Percentiles rank a stretch among this genome's conserved stretches.
phyloP scores from a whole-genome alignment of 345 rosid species.

The Dipteronia dyeriana region DNA sequence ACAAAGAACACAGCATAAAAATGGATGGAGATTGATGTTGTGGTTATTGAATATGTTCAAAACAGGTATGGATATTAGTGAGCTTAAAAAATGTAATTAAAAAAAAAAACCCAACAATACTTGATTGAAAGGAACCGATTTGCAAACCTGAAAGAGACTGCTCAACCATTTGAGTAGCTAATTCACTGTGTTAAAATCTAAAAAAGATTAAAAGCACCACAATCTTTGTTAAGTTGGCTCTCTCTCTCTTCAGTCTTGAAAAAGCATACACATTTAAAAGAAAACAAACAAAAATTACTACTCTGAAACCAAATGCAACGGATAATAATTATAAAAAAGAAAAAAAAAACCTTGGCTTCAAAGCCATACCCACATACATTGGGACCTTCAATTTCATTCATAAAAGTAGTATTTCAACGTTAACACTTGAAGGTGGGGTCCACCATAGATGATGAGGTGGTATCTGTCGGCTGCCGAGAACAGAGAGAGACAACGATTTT shows the following conservation, averaged over 20 bases:
- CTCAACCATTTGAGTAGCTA: conserved; percentile 41
- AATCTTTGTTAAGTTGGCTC: conserved; percentile 12
- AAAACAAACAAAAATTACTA: neutral
- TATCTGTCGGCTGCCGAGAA: conserved; percentile 41
- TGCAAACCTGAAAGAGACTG: conserved; percentile 58
- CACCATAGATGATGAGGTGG: conserved; percentile 18
- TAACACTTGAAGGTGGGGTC: conserved; percentile 30
- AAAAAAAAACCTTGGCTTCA: conserved; percentile 45
- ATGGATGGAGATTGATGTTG: conserved; percentile 23
- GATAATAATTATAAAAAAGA: neutral
- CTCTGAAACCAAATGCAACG: conserved; percentile 21
- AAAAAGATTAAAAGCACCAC: conserved; percentile 9
- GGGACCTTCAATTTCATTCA: neutral
- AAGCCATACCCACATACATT: conserved; percentile 31
- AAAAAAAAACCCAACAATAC: conserved; percentile 48
- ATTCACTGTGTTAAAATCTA: conserved; percentile 8
- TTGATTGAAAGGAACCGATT: conserved; percentile 56
- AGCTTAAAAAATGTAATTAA: neutral
- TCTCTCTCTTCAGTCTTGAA: neutral
- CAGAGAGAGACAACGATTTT: conserved; percentile 14
- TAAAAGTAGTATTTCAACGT: conserved; percentile 34
- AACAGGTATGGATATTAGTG: conserved; percentile 11
- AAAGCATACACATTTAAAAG: neutral
- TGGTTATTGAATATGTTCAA: conserved; percentile 7
- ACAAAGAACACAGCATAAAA: conserved; percentile 18